phyloP scores from a whole-genome alignment of 2,329 filamentous ascomycete species.

The Ophiostoma quercus region DNA sequence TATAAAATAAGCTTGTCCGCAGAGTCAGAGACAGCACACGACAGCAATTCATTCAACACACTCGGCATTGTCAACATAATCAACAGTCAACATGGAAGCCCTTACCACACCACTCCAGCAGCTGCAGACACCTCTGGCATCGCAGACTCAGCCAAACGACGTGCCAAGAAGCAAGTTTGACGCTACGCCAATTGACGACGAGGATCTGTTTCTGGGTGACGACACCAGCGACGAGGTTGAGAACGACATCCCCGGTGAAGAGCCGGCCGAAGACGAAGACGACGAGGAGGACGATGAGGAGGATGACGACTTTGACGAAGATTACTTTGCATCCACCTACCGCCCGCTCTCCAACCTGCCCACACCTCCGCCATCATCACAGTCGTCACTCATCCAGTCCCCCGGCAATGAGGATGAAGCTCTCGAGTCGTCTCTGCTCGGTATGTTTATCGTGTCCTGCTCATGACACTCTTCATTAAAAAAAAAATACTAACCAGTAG shows the following conservation, averaged over 20 bases:
- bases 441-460: constrained; percentile 30
- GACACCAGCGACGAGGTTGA: constrained; percentile 37
- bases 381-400: constrained; percentile 24
- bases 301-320: constrained; percentile 47
- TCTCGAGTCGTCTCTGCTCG: constrained; percentile 30
- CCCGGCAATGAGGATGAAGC: constrained; percentile 19
- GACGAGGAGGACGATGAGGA: constrained; percentile 33
- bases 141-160: not conserved
- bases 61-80: not conserved
- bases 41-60: not conserved
- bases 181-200: constrained; percentile 18
- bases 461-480: no score
- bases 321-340: constrained; percentile 56
- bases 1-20: constrained; percentile 2
- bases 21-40: not conserved
- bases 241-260: constrained; percentile 43
- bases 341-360: constrained; percentile 63
- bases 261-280: not conserved
- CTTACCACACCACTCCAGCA: not conserved
- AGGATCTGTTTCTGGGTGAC: constrained; percentile 20
- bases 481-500: constrained; percentile 35
- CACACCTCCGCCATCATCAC: constrained; percentile 49
- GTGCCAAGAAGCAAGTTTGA: not conserved
- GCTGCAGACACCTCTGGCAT: not conserved
- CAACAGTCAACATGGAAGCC: not conserved